Evolutionary conservation across 176 grass and related monocot genomes (phyloP).

Genomic region (Typha latifolia): DNA sequence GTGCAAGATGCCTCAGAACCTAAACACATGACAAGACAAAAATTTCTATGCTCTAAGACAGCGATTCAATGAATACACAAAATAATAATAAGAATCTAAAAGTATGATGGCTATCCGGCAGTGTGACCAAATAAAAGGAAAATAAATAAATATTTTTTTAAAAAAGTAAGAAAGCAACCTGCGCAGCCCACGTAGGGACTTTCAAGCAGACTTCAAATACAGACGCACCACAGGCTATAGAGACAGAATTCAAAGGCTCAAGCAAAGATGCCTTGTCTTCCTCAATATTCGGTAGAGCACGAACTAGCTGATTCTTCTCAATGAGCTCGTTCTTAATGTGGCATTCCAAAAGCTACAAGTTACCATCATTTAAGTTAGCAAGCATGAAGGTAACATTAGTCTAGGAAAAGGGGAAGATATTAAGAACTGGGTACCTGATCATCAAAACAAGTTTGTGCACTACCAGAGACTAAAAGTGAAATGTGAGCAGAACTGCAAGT

Average conservation of each 20-base stretch:
- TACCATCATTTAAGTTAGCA: slow-evolving; percentile 18
- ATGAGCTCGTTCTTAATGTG: slow-evolving; percentile 90
- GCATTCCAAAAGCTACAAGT: slow-evolving; percentile 69
- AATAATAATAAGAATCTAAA: neutral
- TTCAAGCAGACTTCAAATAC: slow-evolving; percentile 90
- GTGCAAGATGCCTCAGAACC: slow-evolving; percentile 60
- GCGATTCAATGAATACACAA: neutral
- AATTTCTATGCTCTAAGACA: neutral
- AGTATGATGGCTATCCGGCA: no score
- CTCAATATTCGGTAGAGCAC: slow-evolving; percentile 42
- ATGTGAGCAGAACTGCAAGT: slow-evolving; percentile 51
- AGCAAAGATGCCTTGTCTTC: slow-evolving; percentile 34
- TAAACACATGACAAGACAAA: slow-evolving; percentile 17
- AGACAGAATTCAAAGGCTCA: slow-evolving; percentile 59
- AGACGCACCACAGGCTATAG: slow-evolving; percentile 69
- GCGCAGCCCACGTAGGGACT: slow-evolving; percentile 87
- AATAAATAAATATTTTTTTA: neutral
- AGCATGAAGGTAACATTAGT: no score
- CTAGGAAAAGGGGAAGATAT: neutral
- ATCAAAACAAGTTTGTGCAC: slow-evolving; percentile 54
- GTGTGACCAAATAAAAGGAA: no score
- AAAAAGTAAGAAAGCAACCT: slow-evolving; percentile 41
- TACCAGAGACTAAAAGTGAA: slow-evolving; percentile 54
- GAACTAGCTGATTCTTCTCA: slow-evolving; percentile 85
- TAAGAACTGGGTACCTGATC: slow-evolving; percentile 39